Evolutionary conservation across 129 eudicot species (phyloP), one percentile per base, ranked within the genome.

Genomic region (Apium graveolens): DNA sequence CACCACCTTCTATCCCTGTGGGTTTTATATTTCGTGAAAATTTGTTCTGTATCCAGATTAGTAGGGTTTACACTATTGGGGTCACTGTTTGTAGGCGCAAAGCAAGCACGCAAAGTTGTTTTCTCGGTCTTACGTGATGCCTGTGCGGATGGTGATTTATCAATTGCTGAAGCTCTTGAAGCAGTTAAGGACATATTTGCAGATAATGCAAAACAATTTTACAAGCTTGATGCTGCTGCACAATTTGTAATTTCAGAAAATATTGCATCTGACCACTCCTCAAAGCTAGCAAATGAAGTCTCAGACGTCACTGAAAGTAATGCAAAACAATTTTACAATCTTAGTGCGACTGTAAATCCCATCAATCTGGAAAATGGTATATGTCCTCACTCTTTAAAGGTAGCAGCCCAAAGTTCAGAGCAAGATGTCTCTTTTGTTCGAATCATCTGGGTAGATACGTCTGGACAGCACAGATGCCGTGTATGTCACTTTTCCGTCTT

Each of bases 381-480:
- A 74, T 84, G 88, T 77, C 79, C 83, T 37, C 75, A 73, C 73
- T 35, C 41, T 26, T 81, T 68, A 80, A 85, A 76, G 80, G 51
- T 18, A 20, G 87, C 66, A 77, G 29, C 73, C 38, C 73, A 46
- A 83, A 78, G 81, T 70, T 81, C 82, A 49, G 84, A 78, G 80
- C 85, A 77, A 46, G 93, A 83, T 34, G 78, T 81, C 18, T 62
- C 85, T 53, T 82, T 92, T 62, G 96, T 96, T 53, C 97, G 99
- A 38, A 76, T 96, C 70, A 80, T 92, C 71, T 96, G 99, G 99
- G 85, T 89, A 21, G 99, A 96, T 85, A 81, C 95, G 74, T 92
- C 99, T 71, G 99, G 99, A 75, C 99, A 96, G 79, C 90, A 87
- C 74, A 85, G 99, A 82, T 96, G 99, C 75, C 99, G 97, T 76